Conservation (phyloP, 2,329 filamentous ascomycete species). For the Diaporthe destruens region DNA sequence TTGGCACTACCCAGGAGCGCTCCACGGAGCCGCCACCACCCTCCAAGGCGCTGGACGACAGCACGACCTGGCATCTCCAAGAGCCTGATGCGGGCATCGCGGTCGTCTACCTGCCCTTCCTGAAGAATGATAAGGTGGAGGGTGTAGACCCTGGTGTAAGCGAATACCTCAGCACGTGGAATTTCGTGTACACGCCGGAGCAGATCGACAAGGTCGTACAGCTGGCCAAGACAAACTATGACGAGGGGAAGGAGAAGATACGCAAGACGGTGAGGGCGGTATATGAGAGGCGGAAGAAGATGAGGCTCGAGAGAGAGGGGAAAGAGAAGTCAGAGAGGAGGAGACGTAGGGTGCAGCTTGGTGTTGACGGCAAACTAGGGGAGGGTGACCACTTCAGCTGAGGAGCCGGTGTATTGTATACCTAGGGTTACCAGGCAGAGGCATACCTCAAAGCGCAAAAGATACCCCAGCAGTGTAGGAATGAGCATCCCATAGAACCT, state of each 20-base stretch:
- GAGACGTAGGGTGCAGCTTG: conserved; percentile 62
- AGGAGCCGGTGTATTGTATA: not conserved
- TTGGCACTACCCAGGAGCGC: conserved; percentile 84
- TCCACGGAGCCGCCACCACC: conserved; percentile 63
- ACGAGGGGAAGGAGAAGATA: conserved; percentile 83
- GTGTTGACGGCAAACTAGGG: conserved; percentile 67
- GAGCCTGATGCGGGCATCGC: conserved; percentile 85
- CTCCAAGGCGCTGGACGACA: conserved; percentile 69
- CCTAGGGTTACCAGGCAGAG: not conserved
- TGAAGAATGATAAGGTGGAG: conserved; percentile 83
- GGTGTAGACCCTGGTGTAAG: conserved; percentile 85
- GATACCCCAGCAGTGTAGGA: conserved; percentile 36
- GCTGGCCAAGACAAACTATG: conserved; percentile 88
- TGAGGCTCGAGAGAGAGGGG: conserved; percentile 67
- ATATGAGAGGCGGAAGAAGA: conserved; percentile 88
- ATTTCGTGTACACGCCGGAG: conserved; percentile 93
- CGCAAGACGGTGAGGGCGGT: conserved; percentile 85
- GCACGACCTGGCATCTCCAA: conserved; percentile 77
- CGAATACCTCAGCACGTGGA: conserved; percentile 96
- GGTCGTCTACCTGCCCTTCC: conserved; percentile 90
- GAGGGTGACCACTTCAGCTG: conserved; percentile 77
- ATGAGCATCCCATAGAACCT: not conserved
- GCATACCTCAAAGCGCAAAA: not conserved
- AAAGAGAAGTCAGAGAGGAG: conserved; percentile 55
- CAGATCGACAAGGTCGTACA: conserved; percentile 88